phyloP scores from a whole-genome alignment of 73 alveolate genomes.

The Paramecium biaurelia region DNA sequence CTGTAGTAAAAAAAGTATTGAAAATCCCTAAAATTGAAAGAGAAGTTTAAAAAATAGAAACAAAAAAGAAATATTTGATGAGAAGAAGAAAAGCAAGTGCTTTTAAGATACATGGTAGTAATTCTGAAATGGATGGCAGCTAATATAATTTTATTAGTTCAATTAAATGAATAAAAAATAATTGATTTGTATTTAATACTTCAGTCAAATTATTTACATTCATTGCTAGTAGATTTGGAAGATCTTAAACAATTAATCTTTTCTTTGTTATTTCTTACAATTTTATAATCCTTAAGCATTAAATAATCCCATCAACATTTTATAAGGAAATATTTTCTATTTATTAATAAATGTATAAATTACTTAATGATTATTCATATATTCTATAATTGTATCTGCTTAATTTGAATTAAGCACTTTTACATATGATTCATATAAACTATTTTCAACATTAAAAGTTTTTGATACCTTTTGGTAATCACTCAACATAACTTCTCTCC shows the following conservation, averaged over 20 bases:
- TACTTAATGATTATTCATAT: not conserved
- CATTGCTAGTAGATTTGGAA: not conserved
- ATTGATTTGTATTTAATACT: not conserved
- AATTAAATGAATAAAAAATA: not conserved
- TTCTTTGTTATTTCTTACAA: not conserved
- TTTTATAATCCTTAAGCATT: not conserved
- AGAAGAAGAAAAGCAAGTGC: constrained; percentile 10
- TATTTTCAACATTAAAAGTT: not conserved
- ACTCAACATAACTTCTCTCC: constrained; percentile 7
- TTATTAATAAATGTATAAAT: no score
- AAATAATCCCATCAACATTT: not conserved
- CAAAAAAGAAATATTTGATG: not conserved
- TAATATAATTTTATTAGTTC: not conserved
- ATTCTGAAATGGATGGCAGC: constrained; percentile 2
- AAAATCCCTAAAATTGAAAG: not conserved
- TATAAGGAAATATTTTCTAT: constrained; percentile 32
- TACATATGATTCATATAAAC: not conserved
- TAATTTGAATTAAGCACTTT: not conserved
- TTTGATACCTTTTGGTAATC: not conserved
- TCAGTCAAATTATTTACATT: not conserved
- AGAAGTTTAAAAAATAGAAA: not conserved
- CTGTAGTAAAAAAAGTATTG: not conserved
- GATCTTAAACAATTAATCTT: not conserved
- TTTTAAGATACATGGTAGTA: not conserved
- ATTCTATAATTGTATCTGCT: not conserved